Evolutionary conservation across 345 rosid species (phyloP), one percentile per base, ranked within the genome.

Genomic region (Pugionium dolabratum): DNA sequence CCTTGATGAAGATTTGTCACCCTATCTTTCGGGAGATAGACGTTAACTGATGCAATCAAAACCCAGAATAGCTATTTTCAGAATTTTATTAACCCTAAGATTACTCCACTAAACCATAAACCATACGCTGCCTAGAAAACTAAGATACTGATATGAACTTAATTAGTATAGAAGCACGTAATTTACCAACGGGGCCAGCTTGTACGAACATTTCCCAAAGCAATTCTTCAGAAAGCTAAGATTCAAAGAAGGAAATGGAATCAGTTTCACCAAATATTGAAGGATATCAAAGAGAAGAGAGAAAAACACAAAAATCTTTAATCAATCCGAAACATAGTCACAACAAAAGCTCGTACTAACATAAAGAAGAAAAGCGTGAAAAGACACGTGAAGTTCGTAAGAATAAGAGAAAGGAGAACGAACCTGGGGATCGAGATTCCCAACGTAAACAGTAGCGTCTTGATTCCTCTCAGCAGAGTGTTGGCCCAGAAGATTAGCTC

Each of bases 391-490:
- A 8, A 52, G 74, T n/a, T 41, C 6, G 44, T 7, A 26, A 11
- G 52, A 43, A 7, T 2, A 43, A 42, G 6, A 41, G 34, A 47
- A 11, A 27, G 41, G 2, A 9, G 8, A 3, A 43, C 7, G 42
- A 51, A 95, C 88, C 95, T 89, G 96, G 10, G 91, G 86, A 50
- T 87, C 96, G 66, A 91, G 92, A 66, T 82, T 80, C 3, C 98
- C 92, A 61, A 91, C 97, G 66, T 92, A 95, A 41, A 95, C 96
- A 37, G 98, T 95, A 72, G 99, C 99, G 59, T 95, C 97, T 75
- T 95, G 99, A 65, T 95, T 95, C 44, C 99, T 79, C 81, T 95
- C 99, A 9, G 95, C 91, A 3, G 99, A 80, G 80, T 95, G 99
- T 71, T 95, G 99, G 47, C 98, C 99, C 0, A 95, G 89, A 72